These are phyloP conservation scores for Pleodorina starrii DNA, from an alignment of 139 green algal species.

Conservation along the genomic window DNA sequence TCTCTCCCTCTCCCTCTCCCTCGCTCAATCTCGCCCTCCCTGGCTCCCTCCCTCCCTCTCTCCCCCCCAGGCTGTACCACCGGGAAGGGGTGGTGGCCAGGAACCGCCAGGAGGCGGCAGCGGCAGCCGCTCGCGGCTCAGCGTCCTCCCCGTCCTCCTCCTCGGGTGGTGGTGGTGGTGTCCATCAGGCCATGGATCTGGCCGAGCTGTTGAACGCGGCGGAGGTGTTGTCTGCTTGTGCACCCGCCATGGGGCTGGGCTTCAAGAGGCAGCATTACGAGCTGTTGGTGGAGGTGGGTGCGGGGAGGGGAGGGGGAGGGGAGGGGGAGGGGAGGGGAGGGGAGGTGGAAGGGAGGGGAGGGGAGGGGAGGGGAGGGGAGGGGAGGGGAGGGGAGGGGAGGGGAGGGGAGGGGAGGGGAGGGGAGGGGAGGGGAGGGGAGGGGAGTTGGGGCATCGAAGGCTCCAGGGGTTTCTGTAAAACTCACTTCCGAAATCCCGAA, in stretches of 20 bases:
- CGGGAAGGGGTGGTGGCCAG: not conserved
- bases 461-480: too few relatives aligned
- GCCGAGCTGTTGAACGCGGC: constrained; percentile 1
- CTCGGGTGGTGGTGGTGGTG: too few relatives aligned
- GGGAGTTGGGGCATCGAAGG: too few relatives aligned
- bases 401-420: not conserved
- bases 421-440: too few relatives aligned
- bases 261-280: constrained; percentile 29
- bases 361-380: not conserved
- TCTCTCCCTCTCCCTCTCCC: too few relatives aligned
- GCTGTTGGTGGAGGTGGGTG: constrained; percentile 9
- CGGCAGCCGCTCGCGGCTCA: too few relatives aligned
- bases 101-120: not conserved
- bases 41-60: too few relatives aligned
- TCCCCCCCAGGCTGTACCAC: constrained; percentile 20
- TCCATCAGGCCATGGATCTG: not conserved
- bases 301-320: not conserved
- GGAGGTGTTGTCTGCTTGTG: not conserved
- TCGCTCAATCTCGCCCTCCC: too few relatives aligned
- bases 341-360: not conserved
- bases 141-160: too few relatives aligned
- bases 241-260: constrained; percentile 1
- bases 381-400: not conserved
- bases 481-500: too few relatives aligned
- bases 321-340: not conserved